phyloP scores from a whole-genome alignment of 305 asterid species.

The Solanum hybrid region DNA sequence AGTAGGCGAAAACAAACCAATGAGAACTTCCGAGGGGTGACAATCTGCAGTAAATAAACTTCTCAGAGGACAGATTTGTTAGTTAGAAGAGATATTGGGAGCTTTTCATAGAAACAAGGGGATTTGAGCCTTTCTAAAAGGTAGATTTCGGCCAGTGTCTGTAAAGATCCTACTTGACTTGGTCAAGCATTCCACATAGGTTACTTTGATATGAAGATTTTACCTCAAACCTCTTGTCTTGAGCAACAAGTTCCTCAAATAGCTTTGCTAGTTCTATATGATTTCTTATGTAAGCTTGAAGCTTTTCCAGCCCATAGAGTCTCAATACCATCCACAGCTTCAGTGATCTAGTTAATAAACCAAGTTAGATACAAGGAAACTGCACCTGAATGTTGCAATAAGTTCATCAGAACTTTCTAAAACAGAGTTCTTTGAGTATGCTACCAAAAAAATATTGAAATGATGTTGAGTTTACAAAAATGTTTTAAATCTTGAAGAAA shows the following conservation, averaged over 20 bases:
- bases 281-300: slow-evolving; percentile 77
- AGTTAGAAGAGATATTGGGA: background rate
- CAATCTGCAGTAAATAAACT: slow-evolving; percentile 39
- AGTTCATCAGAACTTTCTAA: background rate
- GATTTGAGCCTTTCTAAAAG: background rate
- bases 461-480: background rate
- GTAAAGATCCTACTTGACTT: background rate
- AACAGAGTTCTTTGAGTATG: background rate
- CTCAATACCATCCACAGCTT: slow-evolving; percentile 93
- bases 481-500: background rate
- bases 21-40: slow-evolving; percentile 62
- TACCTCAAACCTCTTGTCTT: slow-evolving; percentile 84
- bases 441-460: background rate
- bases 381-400: background rate
- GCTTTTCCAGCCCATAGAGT: slow-evolving; percentile 80
- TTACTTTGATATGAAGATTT: background rate
- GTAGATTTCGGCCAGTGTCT: background rate
- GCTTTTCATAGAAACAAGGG: background rate
- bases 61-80: background rate
- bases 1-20: slow-evolving; percentile 71
- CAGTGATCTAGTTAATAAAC: slow-evolving; percentile 52
- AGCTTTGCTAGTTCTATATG: slow-evolving; percentile 60
- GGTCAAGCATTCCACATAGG: background rate
- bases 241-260: slow-evolving; percentile 63
- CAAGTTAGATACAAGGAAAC: background rate